Evolutionary conservation across 192 early-diverging fungal genomes (phyloP).

Genomic region (Linnemannia hyalina): DNA sequence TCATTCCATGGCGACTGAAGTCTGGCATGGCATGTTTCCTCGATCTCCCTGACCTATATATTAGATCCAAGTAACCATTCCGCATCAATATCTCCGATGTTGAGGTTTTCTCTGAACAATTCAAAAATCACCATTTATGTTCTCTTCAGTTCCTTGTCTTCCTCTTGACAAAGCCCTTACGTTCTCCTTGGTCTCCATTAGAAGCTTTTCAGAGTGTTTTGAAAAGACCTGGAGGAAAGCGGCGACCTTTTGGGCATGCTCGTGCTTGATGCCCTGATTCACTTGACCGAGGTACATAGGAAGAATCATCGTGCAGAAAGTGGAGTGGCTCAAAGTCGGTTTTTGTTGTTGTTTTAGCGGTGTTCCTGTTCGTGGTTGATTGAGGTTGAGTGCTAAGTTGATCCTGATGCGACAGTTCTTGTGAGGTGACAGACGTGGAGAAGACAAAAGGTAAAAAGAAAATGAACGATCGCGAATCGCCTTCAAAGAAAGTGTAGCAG

Average conservation of each 20-base stretch:
- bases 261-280: slow-evolving; percentile 32
- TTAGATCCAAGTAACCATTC: background rate
- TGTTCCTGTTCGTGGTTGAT: background rate
- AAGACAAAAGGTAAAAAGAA: background rate
- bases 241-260: slow-evolving; percentile 33
- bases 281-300: slow-evolving; percentile 38
- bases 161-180: slow-evolving; percentile 7
- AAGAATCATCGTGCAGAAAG: slow-evolving; percentile 20
- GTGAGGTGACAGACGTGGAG: background rate
- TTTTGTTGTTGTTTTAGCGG: background rate
- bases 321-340: background rate
- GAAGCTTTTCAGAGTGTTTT: slow-evolving; percentile 33
- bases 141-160: background rate
- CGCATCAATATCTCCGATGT: background rate
- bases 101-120: background rate
- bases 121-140: background rate
- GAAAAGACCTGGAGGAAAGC: slow-evolving; percentile 21
- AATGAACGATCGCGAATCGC: background rate
- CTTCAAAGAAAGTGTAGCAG: background rate
- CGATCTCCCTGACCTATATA: slow-evolving; percentile 26
- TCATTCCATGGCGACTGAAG: slow-evolving; percentile 63
- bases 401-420: background rate
- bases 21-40: slow-evolving; percentile 20
- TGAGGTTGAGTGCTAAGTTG: background rate
- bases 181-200: slow-evolving; percentile 22